Base-by-base conservation (phyloP, 768 basidiomycete genomes). In the Phanerochaete sordida region DNA sequence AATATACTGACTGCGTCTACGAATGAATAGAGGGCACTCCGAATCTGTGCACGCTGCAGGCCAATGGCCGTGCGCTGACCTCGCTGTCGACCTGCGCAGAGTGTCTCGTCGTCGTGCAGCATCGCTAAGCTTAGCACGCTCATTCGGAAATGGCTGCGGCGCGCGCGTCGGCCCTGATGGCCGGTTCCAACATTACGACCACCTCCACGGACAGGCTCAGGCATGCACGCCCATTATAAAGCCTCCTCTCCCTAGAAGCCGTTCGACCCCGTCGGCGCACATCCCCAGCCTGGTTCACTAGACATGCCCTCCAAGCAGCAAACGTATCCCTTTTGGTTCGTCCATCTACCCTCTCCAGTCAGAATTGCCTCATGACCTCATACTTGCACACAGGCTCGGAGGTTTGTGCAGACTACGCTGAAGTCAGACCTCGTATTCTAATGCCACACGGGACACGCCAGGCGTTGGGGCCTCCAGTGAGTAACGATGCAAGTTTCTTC, bases 381-480 rank as follows among this genome's bases (percentile, higher is more conserved):
- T 27, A 56, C 35, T 33, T 16, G 48, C 56, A 13, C 26, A 28
- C 56, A 74, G 73, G 70, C 70, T 75, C 21, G 74, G 74, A 70
- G 74, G 74, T 74, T 35, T 62, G 70, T 63, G 27, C 13, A 5
- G 5, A 35, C 11, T 16, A 2, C 8, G 8, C 51, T 53, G 19
- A 2, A 21, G 24, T 28, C 16, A 23, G 21, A 28, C 33, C 44
- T 23, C 49, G 8, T 24, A 15, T n/a, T 39, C 33, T 37, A 37
- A 28, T 51, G 50, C 43, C 33, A 5, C 58, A 27, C 45, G 28
- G 27, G 35, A 21, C 9, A 23, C 33, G 21, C 12, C 30, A 76
- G 75, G 75, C 8, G 69, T 74, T 28, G 75, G 70, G 47, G 75
- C 72, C 30, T 75, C 75, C 15, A 67, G 75, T 75, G 59, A 62